Evolutionary conservation across 352 stramenopile species (phyloP).

Genomic region (Phytophthora pluvialis): DNA sequence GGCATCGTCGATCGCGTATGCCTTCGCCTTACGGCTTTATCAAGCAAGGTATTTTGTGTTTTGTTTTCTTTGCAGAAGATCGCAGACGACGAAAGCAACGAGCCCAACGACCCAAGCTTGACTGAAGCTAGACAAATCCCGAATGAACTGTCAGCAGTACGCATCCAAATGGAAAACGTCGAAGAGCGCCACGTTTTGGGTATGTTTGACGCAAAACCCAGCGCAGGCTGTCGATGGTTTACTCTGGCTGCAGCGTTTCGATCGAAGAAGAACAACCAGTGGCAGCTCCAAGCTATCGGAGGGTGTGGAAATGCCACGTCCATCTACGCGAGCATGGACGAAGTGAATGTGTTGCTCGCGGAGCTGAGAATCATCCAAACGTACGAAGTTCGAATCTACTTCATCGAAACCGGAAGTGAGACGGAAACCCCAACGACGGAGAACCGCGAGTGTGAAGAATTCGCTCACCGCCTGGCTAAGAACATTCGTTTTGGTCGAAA

Average conservation of each 20-base stretch:
- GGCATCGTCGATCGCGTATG: slow-evolving; percentile 60
- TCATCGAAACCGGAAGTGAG: slow-evolving; percentile 16
- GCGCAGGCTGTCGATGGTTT: slow-evolving; percentile 50
- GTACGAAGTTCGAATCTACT: slow-evolving; percentile 63
- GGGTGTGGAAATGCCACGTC: slow-evolving; percentile 46
- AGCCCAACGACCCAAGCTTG: background rate
- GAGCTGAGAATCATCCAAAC: slow-evolving; percentile 62
- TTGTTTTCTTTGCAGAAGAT: slow-evolving; percentile 59
- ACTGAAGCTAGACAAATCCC: too few relatives aligned
- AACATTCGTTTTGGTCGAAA: slow-evolving; percentile 76
- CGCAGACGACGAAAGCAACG: slow-evolving; percentile 21
- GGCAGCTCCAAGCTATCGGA: slow-evolving; percentile 60
- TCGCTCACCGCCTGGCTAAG: slow-evolving; percentile 51
- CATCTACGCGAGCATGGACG: slow-evolving; percentile 57
- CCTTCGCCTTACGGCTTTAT: slow-evolving; percentile 41
- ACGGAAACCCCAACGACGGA: slow-evolving; percentile 6
- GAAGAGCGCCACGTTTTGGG: slow-evolving; percentile 55
- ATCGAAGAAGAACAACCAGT: slow-evolving; percentile 55
- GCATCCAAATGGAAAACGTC: slow-evolving; percentile 60
- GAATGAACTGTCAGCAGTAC: slow-evolving; percentile 13
- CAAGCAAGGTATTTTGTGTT: slow-evolving; percentile 56
- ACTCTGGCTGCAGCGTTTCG: slow-evolving; percentile 58
- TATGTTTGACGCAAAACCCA: slow-evolving; percentile 48
- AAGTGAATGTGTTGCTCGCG: slow-evolving; percentile 57
- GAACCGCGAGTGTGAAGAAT: slow-evolving; percentile 41